Conservation (phyloP, 2,329 filamentous ascomycete genomes). For the Colletotrichum gigasporum region DNA sequence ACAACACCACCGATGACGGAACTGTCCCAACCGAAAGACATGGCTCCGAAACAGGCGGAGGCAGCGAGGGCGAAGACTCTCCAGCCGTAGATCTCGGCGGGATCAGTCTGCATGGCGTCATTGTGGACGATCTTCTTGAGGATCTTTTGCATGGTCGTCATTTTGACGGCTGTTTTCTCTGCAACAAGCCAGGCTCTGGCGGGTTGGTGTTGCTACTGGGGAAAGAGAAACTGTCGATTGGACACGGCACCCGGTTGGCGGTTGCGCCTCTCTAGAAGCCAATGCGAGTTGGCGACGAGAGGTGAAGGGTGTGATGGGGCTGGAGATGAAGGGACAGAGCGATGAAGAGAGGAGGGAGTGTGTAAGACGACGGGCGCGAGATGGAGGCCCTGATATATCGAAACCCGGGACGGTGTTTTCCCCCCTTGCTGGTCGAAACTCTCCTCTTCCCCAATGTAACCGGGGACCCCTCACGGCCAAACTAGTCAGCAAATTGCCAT, state of each 20-base stretch:
- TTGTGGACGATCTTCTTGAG: conserved; percentile 57
- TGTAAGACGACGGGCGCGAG: background rate
- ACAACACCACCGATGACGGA: conserved; percentile 75
- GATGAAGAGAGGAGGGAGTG: conserved; percentile 12
- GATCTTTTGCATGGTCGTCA: conserved; percentile 33
- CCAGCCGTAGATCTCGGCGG: conserved; percentile 76
- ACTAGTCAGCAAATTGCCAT: conserved; percentile 13
- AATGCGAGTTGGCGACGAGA: background rate
- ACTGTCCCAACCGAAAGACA: conserved; percentile 70
- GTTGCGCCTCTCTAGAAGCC: conserved; percentile 11
- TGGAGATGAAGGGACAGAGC: background rate
- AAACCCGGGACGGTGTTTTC: conserved; percentile 15
- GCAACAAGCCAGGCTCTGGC: conserved; percentile 29
- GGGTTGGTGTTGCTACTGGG: conserved; percentile 19
- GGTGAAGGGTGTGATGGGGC: background rate
- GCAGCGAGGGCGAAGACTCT: conserved; percentile 71
- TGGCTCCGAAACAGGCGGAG: conserved; percentile 60
- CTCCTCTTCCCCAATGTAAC: conserved; percentile 17
- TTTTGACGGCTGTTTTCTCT: conserved; percentile 17
- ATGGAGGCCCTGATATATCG: conserved; percentile 24
- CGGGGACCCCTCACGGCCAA: conserved; percentile 21
- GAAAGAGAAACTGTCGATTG: background rate
- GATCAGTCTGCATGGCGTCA: conserved; percentile 72
- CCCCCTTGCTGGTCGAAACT: conserved; percentile 3
- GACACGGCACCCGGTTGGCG: conserved; percentile 14